A percentile compares a stretch with the other conserved stretches of the same genome.
Conservation (phyloP, 495 filamentous ascomycete species). For the Podospora sp. region DNA sequence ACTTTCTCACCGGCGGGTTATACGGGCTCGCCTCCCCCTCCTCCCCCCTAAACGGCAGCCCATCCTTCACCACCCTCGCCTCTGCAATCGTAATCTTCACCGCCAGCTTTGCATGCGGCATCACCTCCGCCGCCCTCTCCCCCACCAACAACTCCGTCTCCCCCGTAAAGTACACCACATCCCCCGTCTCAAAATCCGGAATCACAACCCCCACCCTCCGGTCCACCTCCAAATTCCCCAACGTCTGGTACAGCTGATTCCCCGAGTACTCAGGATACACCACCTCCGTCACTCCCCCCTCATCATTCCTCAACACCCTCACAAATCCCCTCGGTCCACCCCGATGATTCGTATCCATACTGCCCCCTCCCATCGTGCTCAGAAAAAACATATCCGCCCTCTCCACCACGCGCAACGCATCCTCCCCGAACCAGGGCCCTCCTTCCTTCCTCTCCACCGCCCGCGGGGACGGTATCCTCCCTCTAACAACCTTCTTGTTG, state of each 20-base stretch:
- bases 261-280: slow-evolving; percentile 81
- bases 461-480: slow-evolving; percentile 53
- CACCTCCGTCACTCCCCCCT: slow-evolving; percentile 51
- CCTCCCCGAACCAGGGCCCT: slow-evolving; percentile 37
- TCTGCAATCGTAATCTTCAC: slow-evolving; percentile 64
- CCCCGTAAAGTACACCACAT: slow-evolving; percentile 72
- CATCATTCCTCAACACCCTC: slow-evolving; percentile 59
- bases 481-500: slow-evolving; percentile 67
- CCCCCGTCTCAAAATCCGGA: slow-evolving; percentile 69
- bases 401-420: slow-evolving; percentile 60
- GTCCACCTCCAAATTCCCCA: slow-evolving; percentile 71
- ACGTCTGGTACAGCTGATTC: slow-evolving; percentile 78
- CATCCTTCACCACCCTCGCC: slow-evolving; percentile 62
- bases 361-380: slow-evolving; percentile 61
- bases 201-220: slow-evolving; percentile 66
- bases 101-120: slow-evolving; percentile 71
- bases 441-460: not conserved
- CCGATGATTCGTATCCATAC: slow-evolving; percentile 86
- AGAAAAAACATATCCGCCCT: slow-evolving; percentile 79
- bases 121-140: slow-evolving; percentile 57
- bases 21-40: slow-evolving; percentile 67
- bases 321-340: slow-evolving; percentile 77
- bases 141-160: slow-evolving; percentile 63
- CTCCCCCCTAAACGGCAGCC: slow-evolving; percentile 67
- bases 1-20: slow-evolving; percentile 50